Evolutionary conservation across 1,284 basidiomycete species (phyloP), one percentile per base, ranked within the genome.

Genomic region (Agroathelia rolfsii): DNA sequence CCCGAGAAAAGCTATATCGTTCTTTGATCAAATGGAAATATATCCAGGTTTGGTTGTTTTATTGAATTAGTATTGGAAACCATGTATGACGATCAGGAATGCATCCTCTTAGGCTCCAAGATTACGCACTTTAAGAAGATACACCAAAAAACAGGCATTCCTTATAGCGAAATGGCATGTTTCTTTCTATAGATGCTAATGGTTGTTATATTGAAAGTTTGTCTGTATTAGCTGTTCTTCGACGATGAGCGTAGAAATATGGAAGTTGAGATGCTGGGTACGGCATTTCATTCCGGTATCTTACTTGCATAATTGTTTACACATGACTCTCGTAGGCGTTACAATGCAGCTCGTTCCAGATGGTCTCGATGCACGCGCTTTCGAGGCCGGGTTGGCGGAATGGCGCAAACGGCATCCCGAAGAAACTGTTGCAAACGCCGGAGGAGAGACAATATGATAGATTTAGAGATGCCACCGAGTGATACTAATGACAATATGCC

Each of bases 11-110:
- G 81, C 85, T 0, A 66, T 76, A 35, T 58, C 68, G 9, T 82
- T 80, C 44, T 89, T 94, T 49, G 73, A 87, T 47, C 72, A 84
- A 41, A 55, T 78, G 38, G 85, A 92, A 50, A 89, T 93, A 52
- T 92, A 88, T 46, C 85, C 86, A 6, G 80, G 81, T 72, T 41
- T 20, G 43, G 44, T 13, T 15, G 19, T 9, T 15, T 13, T 30
- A n/a, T n/a, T n/a, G n/a, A n/a, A n/a, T n/a, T n/a, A n/a, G n/a
- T n/a, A n/a, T n/a, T n/a, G n/a, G n/a, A n/a, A n/a, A n/a, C n/a
- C n/a, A n/a, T n/a, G n/a, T n/a, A n/a, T n/a, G n/a, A n/a, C n/a
- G n/a, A n/a, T n/a, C n/a, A n/a, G 28, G 12, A 28, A n/a, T 34
- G 17, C 19, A 19, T 18, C 10, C 9, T 9, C n/a, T 4, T 40